Conservation (phyloP, 2,329 filamentous ascomycete genomes). For the Colletotrichum sp. region DNA sequence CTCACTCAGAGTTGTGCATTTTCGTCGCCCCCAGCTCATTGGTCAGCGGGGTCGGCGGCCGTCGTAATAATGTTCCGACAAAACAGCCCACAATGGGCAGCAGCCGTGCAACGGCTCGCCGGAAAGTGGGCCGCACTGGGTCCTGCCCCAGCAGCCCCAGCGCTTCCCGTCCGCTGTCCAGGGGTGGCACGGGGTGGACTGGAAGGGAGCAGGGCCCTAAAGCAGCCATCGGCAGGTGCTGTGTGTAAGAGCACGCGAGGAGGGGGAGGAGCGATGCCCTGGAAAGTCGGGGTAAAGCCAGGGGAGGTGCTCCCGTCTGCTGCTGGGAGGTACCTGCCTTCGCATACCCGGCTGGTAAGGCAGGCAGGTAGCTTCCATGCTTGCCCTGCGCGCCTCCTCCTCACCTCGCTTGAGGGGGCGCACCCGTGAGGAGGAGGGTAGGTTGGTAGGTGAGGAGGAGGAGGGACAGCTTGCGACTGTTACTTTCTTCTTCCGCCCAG, state of each 20-base stretch:
- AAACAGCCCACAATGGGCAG: not conserved
- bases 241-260: not conserved
- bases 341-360: not conserved
- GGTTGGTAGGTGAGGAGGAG: not conserved
- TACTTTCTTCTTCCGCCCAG: not conserved
- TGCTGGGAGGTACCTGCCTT: not conserved
- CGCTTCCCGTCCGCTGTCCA: slow-evolving; percentile 8
- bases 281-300: slow-evolving; percentile 1
- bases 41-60: not conserved
- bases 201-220: slow-evolving; percentile 11
- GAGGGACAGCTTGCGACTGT: not conserved
- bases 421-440: not conserved
- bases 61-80: not conserved
- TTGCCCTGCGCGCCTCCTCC: not conserved
- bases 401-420: not conserved
- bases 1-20: slow-evolving; percentile 8
- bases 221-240: slow-evolving; percentile 5
- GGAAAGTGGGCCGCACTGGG: slow-evolving; percentile 17
- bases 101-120: slow-evolving; percentile 5
- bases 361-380: not conserved
- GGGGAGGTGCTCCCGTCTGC: not conserved
- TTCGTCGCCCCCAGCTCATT: not conserved
- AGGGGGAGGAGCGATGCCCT: not conserved
- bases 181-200: slow-evolving; percentile 12
- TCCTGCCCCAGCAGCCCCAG: slow-evolving; percentile 9